Percentiles rank a stretch among this genome's conserved stretches.
Conservation (phyloP, 495 filamentous ascomycete species). For the Aspergillus cavernicola region DNA sequence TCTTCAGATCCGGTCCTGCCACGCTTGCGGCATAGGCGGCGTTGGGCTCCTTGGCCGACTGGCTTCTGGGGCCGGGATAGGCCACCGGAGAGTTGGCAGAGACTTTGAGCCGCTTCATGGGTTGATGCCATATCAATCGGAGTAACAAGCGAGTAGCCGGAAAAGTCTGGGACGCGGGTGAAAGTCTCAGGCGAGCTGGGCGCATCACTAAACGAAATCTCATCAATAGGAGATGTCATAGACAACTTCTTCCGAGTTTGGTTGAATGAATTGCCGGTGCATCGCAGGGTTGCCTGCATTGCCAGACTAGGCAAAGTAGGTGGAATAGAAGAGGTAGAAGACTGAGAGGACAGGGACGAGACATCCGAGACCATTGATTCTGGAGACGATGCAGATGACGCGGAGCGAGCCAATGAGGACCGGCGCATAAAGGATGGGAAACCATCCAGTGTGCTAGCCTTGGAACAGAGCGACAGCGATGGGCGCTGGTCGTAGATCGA, state of each 20-base stretch:
- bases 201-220: slow-evolving; percentile 44
- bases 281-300: slow-evolving; percentile 79
- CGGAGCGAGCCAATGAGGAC: slow-evolving; percentile 71
- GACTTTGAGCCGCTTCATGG: slow-evolving; percentile 60
- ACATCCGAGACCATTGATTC: slow-evolving; percentile 89
- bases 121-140: slow-evolving; percentile 41
- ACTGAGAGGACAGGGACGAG: slow-evolving; percentile 63
- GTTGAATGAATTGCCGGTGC: slow-evolving; percentile 55
- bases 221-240: slow-evolving; percentile 45
- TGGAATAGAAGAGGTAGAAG: slow-evolving; percentile 68
- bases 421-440: slow-evolving; percentile 56
- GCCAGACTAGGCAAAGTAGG: slow-evolving; percentile 65
- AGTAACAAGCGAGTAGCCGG: slow-evolving; percentile 48
- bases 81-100: slow-evolving; percentile 59
- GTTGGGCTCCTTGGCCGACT: slow-evolving; percentile 18
- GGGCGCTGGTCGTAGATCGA: slow-evolving; percentile 53
- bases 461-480: slow-evolving; percentile 49
- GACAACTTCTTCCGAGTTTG: slow-evolving; percentile 38
- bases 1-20: slow-evolving; percentile 68
- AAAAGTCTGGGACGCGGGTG: slow-evolving; percentile 48
- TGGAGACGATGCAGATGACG: slow-evolving; percentile 76
- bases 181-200: slow-evolving; percentile 62
- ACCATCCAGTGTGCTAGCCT: slow-evolving; percentile 45
- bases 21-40: slow-evolving; percentile 56
- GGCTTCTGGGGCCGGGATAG: slow-evolving; percentile 10